Evolutionary conservation across 371 early-diverging fungal genomes (phyloP).

Genomic region (Circinella umbellata): DNA sequence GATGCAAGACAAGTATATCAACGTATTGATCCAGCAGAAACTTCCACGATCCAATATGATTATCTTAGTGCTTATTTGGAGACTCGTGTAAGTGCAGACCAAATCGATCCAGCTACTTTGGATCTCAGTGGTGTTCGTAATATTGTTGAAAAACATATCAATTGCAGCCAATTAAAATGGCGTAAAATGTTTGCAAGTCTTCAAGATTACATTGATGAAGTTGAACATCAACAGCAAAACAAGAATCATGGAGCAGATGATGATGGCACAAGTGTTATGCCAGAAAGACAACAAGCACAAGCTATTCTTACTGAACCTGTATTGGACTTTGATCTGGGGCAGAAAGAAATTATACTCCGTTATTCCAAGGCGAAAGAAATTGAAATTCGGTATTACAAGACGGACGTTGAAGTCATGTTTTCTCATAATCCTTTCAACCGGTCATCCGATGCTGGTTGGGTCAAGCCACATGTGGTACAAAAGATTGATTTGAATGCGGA

Average conservation of each 20-base stretch:
- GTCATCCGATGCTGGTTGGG: slow-evolving; percentile 17
- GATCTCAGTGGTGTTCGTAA: slow-evolving; percentile 43
- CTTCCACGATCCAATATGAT: slow-evolving; percentile 48
- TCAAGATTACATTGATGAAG: slow-evolving; percentile 46
- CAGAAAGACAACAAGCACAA: slow-evolving; percentile 14
- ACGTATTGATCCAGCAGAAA: slow-evolving; percentile 3
- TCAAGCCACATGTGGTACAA: slow-evolving; percentile 34
- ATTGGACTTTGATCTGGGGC: slow-evolving; percentile 32
- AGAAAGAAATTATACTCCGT: slow-evolving; percentile 23
- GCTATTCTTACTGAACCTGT: slow-evolving; percentile 32
- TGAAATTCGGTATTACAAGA: slow-evolving; percentile 56
- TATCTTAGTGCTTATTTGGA: slow-evolving; percentile 59
- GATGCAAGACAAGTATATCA: slow-evolving; percentile 41
- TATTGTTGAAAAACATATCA: slow-evolving; percentile 40
- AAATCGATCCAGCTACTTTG: slow-evolving; percentile 19
- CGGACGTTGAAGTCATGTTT: slow-evolving; percentile 69
- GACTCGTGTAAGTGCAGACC: slow-evolving; percentile 44
- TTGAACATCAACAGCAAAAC: slow-evolving; percentile 23
- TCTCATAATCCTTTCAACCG: slow-evolving; percentile 48
- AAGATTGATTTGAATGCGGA: not conserved
- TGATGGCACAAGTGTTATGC: slow-evolving; percentile 6
- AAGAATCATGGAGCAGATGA: slow-evolving; percentile 1
- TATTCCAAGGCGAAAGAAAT: slow-evolving; percentile 42
- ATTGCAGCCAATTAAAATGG: slow-evolving; percentile 53
- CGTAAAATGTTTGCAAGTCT: slow-evolving; percentile 50